A percentile compares a stretch with the other conserved stretches of the same genome.
Conservation (phyloP, 495 filamentous ascomycete species). For the Ramalina peruviana region DNA sequence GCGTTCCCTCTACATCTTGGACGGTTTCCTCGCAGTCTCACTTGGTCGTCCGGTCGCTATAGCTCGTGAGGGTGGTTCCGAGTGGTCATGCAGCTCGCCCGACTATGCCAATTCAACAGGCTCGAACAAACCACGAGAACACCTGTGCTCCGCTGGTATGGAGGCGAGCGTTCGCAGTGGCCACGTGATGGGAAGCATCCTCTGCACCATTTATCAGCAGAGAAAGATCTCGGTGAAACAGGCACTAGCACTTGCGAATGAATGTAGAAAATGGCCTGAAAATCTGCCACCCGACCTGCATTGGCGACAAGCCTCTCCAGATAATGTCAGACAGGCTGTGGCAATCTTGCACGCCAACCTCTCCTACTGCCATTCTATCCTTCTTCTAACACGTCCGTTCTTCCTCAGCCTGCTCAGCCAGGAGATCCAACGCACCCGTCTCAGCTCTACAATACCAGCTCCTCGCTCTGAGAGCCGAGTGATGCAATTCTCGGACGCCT, state of each 20-base stretch:
- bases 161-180: conserved; percentile 43
- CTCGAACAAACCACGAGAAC: background rate
- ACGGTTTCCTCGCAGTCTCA: conserved; percentile 44
- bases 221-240: conserved; percentile 53
- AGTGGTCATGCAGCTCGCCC: conserved; percentile 28
- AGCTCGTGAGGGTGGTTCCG: conserved; percentile 46
- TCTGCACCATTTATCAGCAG: conserved; percentile 54
- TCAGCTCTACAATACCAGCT: conserved; percentile 13
- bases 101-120: conserved; percentile 15
- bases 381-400: conserved; percentile 55
- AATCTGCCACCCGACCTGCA: conserved; percentile 31
- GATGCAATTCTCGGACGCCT: conserved; percentile 54
- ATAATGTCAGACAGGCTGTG: conserved; percentile 40
- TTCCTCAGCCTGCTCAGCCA: conserved; percentile 42
- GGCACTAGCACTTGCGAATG: conserved; percentile 52
- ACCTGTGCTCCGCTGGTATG: conserved; percentile 22
- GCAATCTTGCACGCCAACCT: conserved; percentile 54
- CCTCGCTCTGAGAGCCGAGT: conserved; percentile 31
- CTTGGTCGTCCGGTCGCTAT: conserved; percentile 47
- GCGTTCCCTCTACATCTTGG: conserved; percentile 47
- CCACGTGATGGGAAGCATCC: conserved; percentile 49
- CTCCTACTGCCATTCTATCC: conserved; percentile 59
- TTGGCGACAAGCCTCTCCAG: conserved; percentile 33
- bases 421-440: conserved; percentile 27
- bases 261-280: conserved; percentile 34